Base-by-base conservation (phyloP, 2,329 filamentous ascomycete genomes). In the Dactylella cylindrospora region DNA sequence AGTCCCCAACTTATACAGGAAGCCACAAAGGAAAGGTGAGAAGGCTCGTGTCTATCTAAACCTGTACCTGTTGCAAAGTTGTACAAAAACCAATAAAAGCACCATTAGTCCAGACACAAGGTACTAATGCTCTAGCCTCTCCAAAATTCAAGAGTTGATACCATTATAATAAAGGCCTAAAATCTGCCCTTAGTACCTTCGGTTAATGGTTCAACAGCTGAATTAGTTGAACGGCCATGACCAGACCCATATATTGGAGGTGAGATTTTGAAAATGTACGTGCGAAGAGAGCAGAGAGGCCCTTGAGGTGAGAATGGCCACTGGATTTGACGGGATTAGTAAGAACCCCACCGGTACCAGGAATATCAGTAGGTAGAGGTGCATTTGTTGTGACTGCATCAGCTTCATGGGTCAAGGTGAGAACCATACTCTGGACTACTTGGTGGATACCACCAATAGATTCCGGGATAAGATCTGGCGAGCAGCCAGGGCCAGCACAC, bases 331-430 rank as follows among this genome's bases (percentile, higher is more conserved):
- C 28, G 5, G 35, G 41, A 25, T n/a, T 28, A 5, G 20, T 28
- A 12, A 49, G 28, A 13, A 23, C 28, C 13, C 33, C 39, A 20
- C 31, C 40, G 19, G 9, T 40, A 10, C 31, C 29, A 8, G 31
- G 45, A 26, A 32, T 6, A 20, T 12, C 13, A 2, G 54, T 29
- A 36, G n/a, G 15, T 10, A 43, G 13, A n/a, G 54, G 54, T 10
- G 46, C 9, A 12, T 40, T 17, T 7, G 54, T 60, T 12, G 38
- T 12, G 19, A 60, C 13, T 0, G 13, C 53, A n/a, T 15, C 38
- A 13, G 50, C 12, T 9, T 25, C 45, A 23, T 51, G 39, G 3
- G 54, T 60, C 19, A 60, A 29, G n/a, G 45, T 45, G 39, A 60
- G 54, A 22, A 51, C 15, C 5, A 36, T 13, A 13, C 29, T 57